These are phyloP conservation scores for Carex myosuroides DNA, from an alignment of 176 grass and related monocot species.

Conservation along the genomic window DNA sequence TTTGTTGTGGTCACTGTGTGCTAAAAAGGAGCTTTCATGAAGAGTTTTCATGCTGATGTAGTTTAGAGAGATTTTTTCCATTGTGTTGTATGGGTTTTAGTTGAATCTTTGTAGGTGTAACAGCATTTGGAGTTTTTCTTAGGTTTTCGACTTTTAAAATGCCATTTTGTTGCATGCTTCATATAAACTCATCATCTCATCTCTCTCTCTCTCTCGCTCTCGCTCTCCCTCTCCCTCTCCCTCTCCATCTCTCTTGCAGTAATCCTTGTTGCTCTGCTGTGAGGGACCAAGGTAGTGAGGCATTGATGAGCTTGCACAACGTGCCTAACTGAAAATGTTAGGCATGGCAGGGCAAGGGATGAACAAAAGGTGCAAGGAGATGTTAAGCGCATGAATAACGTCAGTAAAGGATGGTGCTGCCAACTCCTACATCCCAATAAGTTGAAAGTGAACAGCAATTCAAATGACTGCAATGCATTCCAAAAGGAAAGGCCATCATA, in stretches of 20 bases:
- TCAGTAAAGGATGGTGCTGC: too few relatives aligned
- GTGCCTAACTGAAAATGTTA: too few relatives aligned
- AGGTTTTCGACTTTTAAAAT: background rate
- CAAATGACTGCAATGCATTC: too few relatives aligned
- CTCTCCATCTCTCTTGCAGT: background rate
- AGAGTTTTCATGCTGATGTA: background rate
- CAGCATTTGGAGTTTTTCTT: constrained; percentile 1
- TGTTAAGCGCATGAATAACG: too few relatives aligned
- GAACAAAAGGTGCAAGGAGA: too few relatives aligned
- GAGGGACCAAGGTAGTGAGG: too few relatives aligned
- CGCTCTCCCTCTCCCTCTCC: background rate
- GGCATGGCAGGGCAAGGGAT: too few relatives aligned
- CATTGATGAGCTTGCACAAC: too few relatives aligned
- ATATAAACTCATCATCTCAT: background rate
- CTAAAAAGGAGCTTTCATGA: constrained; percentile 5
- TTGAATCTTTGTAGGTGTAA: constrained; percentile 3
- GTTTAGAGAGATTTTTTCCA: constrained; percentile 3
- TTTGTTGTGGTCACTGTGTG: constrained; percentile 13
- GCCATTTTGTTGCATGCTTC: background rate
- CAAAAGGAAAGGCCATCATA: too few relatives aligned
- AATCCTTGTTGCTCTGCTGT: too few relatives aligned
- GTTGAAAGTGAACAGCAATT: too few relatives aligned
- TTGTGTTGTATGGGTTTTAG: constrained; percentile 8
- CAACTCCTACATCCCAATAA: too few relatives aligned
- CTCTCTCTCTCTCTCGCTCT: background rate